Base-by-base conservation (phyloP, 1,284 basidiomycete species). In the Malassezia vespertilionis region DNA sequence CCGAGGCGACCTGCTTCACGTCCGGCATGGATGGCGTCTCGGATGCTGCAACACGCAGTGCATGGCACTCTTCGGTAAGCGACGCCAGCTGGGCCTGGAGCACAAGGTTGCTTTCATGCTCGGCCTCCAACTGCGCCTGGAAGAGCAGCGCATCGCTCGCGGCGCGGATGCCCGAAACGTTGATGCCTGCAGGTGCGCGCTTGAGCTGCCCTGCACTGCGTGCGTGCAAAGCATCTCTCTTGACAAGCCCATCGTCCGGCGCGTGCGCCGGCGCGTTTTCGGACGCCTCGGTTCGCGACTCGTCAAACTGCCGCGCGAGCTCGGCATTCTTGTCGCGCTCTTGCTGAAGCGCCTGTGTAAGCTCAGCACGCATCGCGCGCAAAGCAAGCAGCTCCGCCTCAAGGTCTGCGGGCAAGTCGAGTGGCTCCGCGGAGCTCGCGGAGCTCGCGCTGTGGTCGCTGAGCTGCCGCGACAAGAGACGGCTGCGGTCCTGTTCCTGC, bases 91-190 rank as follows among this genome's bases (percentile, higher is more conserved):
- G 26, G 8, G 7, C 12, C 12, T 28, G 26, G 9, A 40, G 18
- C 31, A 31, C 23, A 5, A 28, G 30, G 10, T 40, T 40, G 23
- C 40, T 23, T 33, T 34, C 12, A 26, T 30, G 44, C 30, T 46
- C 44, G 3, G 21, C 15, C 8, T 35, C 44, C n/a, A 46, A 37
- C 23, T 46, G 36, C 24, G 9, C 21, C 4, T 26, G 44, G 31
- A 46, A 31, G 23, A 39, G 32, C 30, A 21, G 30, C 17, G 26
- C 18, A 18, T 33, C 40, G 14, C n/a, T 20, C 17, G 38, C 21
- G 24, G 27, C 18, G n/a, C 26, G 21, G 30, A 32, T 15, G 12
- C 30, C 30, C 7, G 30, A 32, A 11, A 32, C 30, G 12, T 32
- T 15, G 30, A 15, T 7, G n/a, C n/a, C n/a, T n/a, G n/a, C n/a